phyloP scores from a whole-genome alignment of 2,329 filamentous ascomycete genomes.

The Penicillium sp. region DNA sequence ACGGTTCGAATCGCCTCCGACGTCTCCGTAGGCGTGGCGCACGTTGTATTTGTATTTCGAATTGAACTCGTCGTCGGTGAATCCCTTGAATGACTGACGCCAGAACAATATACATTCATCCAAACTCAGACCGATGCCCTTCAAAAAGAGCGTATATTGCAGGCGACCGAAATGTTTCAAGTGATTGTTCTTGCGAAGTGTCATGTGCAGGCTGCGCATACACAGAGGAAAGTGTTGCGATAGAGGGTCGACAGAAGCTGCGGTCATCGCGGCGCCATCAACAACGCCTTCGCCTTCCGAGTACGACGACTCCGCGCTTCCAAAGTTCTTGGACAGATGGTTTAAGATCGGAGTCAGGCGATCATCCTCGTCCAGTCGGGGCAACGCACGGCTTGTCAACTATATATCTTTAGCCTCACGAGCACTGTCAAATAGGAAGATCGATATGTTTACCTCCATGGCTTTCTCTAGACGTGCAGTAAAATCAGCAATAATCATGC shows the following conservation, averaged over 20 bases:
- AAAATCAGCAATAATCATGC: slow-evolving; percentile 87
- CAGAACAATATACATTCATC: slow-evolving; percentile 92
- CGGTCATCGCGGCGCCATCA: slow-evolving; percentile 69
- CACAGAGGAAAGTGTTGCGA: slow-evolving; percentile 83
- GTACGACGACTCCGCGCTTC: slow-evolving; percentile 83
- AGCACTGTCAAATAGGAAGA: slow-evolving; percentile 1
- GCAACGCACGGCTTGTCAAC: slow-evolving; percentile 85
- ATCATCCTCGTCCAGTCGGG: slow-evolving; percentile 93
- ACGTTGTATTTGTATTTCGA: slow-evolving; percentile 98
- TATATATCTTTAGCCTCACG: slow-evolving; percentile 30
- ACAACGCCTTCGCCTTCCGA: slow-evolving; percentile 61
- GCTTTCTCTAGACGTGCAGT: slow-evolving; percentile 72
- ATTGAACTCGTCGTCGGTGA: slow-evolving; percentile 92
- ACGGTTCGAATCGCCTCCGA: slow-evolving; percentile 85
- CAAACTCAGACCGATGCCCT: slow-evolving; percentile 87
- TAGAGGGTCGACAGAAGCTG: slow-evolving; percentile 73
- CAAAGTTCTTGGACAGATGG: slow-evolving; percentile 93
- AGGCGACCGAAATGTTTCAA: slow-evolving; percentile 90
- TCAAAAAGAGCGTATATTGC: slow-evolving; percentile 94
- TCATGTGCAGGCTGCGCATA: slow-evolving; percentile 87
- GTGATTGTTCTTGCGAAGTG: slow-evolving; percentile 80
- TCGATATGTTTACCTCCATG: slow-evolving; percentile 65
- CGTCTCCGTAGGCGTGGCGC: slow-evolving; percentile 90
- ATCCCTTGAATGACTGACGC: slow-evolving; percentile 77
- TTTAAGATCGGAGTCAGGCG: slow-evolving; percentile 71